Evolutionary conservation across 257 asterid species (phyloP), one percentile per base, ranked within the genome.

Genomic region (Solanum tarijense): DNA sequence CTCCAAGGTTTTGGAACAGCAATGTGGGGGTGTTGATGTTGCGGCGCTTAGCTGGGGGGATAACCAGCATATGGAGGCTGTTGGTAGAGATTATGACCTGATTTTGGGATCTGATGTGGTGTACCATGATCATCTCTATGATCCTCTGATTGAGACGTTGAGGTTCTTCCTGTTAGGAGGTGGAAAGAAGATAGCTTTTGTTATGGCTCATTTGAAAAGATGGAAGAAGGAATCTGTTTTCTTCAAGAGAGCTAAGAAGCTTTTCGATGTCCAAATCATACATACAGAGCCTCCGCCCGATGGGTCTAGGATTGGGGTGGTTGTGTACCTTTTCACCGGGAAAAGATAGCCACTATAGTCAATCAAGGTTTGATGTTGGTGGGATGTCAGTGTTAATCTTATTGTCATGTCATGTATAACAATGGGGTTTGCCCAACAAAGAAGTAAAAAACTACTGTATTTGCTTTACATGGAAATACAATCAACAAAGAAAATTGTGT

Each of bases 31-130:
- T 4, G 94, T 93, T 46, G 87, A 87, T 21, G 94, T 88, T 52
- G 95, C 91, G 71, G 91, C 95, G 32, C 93, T 97, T 62, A 48
- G 94, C 35, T 97, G 99, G 99, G 99, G 98, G 23, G 94, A 92
- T 21, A 46, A 1, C 20, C 86, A 25, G 87, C 87, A 94, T 12
- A 94, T 95, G 98, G 96, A 91, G 60, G 91, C 84, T 23, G 85
- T 92, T 21, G 98, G 98, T 7, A 83, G 93, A 69, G 95, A 92
- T 12, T 94, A 88, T 27, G 99, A 96, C 73, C 43, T 94, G 71
- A 68, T 97, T 11, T 7, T 97, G 91, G 99, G 96, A 36, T 95
- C 99, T n/a, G 99, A 96, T 88, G 88, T 96, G 23, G 98, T 97
- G 90, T 97, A 97, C 79, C 93, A 95, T 43, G 94, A 92, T 81